phyloP scores from a whole-genome alignment of 108 stramenopile genomes.

The Cyclotella kingstonii region DNA sequence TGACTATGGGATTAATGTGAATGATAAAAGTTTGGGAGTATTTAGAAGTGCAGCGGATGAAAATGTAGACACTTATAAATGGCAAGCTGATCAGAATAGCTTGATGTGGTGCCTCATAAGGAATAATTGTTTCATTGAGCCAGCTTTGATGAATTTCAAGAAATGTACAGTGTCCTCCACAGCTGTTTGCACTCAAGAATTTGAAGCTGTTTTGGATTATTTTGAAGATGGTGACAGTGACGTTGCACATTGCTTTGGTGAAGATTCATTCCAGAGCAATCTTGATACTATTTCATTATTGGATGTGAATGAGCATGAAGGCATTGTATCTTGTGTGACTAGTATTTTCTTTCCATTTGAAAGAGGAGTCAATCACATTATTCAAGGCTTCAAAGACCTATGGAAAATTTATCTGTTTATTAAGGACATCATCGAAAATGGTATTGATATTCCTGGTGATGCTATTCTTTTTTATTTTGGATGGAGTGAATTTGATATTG shows the following conservation, averaged over 20 bases:
- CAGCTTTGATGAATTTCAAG: constrained; percentile 8
- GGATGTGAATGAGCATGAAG: not conserved
- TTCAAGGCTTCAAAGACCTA: constrained; percentile 15
- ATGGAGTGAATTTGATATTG: constrained; percentile 29
- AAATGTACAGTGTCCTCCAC: constrained; percentile 1
- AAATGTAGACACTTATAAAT: constrained; percentile 12
- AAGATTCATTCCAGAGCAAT: not conserved
- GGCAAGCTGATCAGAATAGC: constrained; percentile 5
- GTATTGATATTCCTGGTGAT: constrained; percentile 36
- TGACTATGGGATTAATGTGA: too few species aligned
- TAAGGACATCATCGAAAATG: constrained; percentile 28
- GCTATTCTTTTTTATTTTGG: constrained; percentile 38
- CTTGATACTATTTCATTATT: not conserved
- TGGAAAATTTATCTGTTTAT: constrained; percentile 12
- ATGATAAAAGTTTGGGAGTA: too few species aligned
- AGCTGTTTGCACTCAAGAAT: constrained; percentile 19
- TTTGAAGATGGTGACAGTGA: constrained; percentile 12
- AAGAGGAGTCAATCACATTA: not conserved
- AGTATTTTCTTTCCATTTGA: constrained; percentile 10
- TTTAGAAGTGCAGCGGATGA: constrained; percentile 5
- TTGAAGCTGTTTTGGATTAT: constrained; percentile 6
- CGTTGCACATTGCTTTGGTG: constrained; percentile 21
- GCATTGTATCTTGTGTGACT: constrained; percentile 18
- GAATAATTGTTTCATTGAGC: constrained; percentile 31
- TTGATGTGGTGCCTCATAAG: constrained; percentile 4